Evolutionary conservation across 371 early-diverging fungal genomes (phyloP).

Genomic region (Mucor circinelloides): DNA sequence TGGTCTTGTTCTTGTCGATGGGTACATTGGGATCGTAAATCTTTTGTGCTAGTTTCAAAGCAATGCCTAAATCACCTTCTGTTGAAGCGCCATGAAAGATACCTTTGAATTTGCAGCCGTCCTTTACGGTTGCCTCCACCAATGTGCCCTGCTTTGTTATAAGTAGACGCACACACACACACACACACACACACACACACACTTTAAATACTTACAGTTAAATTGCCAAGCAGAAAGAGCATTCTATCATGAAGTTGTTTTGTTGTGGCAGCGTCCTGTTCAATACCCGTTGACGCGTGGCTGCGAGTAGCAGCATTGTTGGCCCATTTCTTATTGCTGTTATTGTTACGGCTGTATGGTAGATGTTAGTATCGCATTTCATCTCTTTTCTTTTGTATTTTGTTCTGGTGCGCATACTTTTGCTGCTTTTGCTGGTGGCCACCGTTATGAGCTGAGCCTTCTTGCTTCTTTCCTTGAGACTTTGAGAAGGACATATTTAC

Average conservation of each 20-base stretch:
- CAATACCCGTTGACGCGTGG: conserved; percentile 14
- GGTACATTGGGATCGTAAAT: conserved; percentile 32
- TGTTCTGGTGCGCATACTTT: neutral
- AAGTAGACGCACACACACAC: too few relatives aligned
- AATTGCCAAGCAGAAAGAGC: conserved; percentile 71
- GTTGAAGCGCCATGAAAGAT: conserved; percentile 77
- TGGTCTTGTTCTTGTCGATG: conserved; percentile 47
- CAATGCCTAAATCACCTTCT: conserved; percentile 77
- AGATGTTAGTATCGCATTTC: neutral
- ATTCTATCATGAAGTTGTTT: conserved; percentile 74
- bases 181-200: too few relatives aligned
- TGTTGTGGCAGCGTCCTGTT: conserved; percentile 25
- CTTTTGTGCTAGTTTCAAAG: conserved; percentile 67
- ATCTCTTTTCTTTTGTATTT: neutral
- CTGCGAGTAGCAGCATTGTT: conserved; percentile 17
- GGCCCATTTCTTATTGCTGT: conserved; percentile 38
- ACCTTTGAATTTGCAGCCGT: conserved; percentile 76
- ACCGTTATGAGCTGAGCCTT: conserved; percentile 18
- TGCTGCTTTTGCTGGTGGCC: conserved; percentile 24
- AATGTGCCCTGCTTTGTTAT: conserved; percentile 65
- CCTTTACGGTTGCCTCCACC: conserved; percentile 69
- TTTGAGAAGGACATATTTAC: conserved; percentile 29
- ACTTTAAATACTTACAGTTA: conserved; percentile 61
- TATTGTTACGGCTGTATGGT: conserved; percentile 29
- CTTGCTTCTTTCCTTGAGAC: conserved; percentile 44